phyloP scores from a whole-genome alignment of 331 rosid species.

The Quercus phellos region DNA sequence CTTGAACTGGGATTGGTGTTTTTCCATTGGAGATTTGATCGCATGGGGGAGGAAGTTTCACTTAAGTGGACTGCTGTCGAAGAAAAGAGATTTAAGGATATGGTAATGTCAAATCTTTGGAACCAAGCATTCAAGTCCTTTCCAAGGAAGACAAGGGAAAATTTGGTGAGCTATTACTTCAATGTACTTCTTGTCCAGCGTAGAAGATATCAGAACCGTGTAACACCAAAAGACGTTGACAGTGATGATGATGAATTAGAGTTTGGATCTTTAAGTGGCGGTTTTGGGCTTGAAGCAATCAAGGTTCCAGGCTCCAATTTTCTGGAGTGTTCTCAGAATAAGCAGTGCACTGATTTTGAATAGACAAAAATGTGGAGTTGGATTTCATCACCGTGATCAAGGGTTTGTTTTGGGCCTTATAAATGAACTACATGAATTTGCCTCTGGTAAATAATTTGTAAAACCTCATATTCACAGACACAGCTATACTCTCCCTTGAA shows the following conservation, averaged over 20 bases:
- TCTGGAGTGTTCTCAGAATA: constrained; percentile 46
- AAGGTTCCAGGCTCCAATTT: constrained; percentile 24
- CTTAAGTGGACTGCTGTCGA: constrained; percentile 77
- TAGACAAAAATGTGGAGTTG: constrained; percentile 15
- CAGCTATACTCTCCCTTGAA: constrained; percentile 3
- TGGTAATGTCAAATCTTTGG: constrained; percentile 42
- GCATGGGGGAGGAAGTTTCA: constrained; percentile 85
- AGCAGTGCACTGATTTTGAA: constrained; percentile 47
- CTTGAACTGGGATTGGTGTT: constrained; percentile 61
- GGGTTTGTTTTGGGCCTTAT: constrained; percentile 22
- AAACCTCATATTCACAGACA: constrained; percentile 9
- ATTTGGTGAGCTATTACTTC: constrained; percentile 75
- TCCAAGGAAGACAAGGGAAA: constrained; percentile 45
- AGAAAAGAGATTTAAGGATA: constrained; percentile 61
- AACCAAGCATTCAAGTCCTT: constrained; percentile 38
- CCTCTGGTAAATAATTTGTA: constrained; percentile 1
- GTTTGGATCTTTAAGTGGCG: constrained; percentile 52
- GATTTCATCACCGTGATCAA: constrained; percentile 1
- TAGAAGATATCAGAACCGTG: constrained; percentile 86
- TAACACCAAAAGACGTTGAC: constrained; percentile 50
- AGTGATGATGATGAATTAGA: constrained; percentile 78
- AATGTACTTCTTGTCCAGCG: constrained; percentile 59
- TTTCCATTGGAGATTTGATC: constrained; percentile 68
- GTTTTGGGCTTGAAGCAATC: constrained; percentile 50
- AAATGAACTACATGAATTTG: constrained; percentile 1